phyloP scores from a whole-genome alignment of 75 land plant species.

The Selaginella moellendorffii region DNA sequence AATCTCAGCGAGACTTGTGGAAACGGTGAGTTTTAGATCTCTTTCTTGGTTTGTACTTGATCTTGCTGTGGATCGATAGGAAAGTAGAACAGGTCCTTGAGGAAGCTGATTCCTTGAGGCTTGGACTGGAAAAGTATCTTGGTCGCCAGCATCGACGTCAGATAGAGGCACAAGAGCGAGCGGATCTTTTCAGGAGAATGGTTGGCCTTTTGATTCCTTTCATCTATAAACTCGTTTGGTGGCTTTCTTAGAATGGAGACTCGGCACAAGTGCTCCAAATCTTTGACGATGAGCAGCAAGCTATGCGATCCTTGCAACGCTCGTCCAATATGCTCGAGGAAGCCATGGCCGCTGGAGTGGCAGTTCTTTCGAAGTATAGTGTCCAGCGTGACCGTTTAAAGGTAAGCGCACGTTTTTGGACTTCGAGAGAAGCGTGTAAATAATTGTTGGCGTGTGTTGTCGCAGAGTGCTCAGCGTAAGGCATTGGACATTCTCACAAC shows the following conservation, averaged over 20 bases:
- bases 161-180: slow-evolving; percentile 76
- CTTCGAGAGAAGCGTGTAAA: neutral
- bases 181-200: slow-evolving; percentile 72
- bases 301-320: slow-evolving; percentile 60
- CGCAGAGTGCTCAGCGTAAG: slow-evolving; percentile 79
- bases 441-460: neutral
- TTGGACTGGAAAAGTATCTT: slow-evolving; percentile 52
- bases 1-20: slow-evolving; percentile 80
- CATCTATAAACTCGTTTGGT: no score
- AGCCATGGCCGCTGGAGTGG: slow-evolving; percentile 54
- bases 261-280: slow-evolving; percentile 52
- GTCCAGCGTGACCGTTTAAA: slow-evolving; percentile 79
- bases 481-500: slow-evolving; percentile 86
- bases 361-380: slow-evolving; percentile 58
- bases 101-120: slow-evolving; percentile 75
- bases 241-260: no score
- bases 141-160: slow-evolving; percentile 51
- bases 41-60: no score
- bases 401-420: slow-evolving; percentile 24
- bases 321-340: slow-evolving; percentile 69
- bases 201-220: no score
- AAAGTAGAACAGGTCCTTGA: slow-evolving; percentile 82
- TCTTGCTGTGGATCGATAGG: no score
- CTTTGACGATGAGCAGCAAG: slow-evolving; percentile 77
- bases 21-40: slow-evolving; percentile 31